Conservation (phyloP, 345 rosid genomes). For the Melaleuca alternifolia region DNA sequence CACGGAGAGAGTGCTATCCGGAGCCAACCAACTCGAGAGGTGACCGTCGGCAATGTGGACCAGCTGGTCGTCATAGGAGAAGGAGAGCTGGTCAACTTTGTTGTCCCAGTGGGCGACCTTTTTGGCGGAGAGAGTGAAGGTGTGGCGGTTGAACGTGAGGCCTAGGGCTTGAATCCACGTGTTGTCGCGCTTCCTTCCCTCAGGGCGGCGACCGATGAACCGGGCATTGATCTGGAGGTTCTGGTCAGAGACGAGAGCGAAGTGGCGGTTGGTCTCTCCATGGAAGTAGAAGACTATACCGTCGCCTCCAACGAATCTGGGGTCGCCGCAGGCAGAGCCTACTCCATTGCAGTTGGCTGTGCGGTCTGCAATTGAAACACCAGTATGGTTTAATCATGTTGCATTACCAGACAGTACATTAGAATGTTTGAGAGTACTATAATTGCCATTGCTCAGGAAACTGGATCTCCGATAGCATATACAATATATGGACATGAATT, state of each 20-base stretch:
- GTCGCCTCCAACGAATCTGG: slow-evolving; percentile 8
- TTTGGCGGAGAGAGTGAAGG: slow-evolving; percentile 2
- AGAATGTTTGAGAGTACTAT: neutral
- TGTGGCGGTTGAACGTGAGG: slow-evolving; percentile 2
- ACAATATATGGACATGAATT: neutral
- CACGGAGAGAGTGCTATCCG: neutral
- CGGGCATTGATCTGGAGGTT: slow-evolving; percentile 11
- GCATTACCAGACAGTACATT: neutral
- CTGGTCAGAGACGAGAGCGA: slow-evolving; percentile 4
- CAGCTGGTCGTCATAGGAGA: slow-evolving; percentile 1
- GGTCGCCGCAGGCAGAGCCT: slow-evolving; percentile 9
- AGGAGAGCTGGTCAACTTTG: slow-evolving; percentile 1
- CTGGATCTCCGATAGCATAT: neutral
- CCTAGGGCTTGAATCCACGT: slow-evolving; percentile 14
- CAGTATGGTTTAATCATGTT: neutral
- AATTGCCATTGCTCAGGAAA: neutral
- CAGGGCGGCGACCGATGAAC: slow-evolving; percentile 10
- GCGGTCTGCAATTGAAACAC: neutral
- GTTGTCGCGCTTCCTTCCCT: slow-evolving; percentile 7
- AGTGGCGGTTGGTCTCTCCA: slow-evolving; percentile 2
- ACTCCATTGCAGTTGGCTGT: slow-evolving; percentile 4
- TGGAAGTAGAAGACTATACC: slow-evolving; percentile 16
- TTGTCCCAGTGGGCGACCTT: slow-evolving; percentile 4
- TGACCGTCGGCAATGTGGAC: neutral
- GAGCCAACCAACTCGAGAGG: slow-evolving; percentile 4